phyloP scores from a whole-genome alignment of 78 protist genomes.

The Speleostelium caveatum region DNA sequence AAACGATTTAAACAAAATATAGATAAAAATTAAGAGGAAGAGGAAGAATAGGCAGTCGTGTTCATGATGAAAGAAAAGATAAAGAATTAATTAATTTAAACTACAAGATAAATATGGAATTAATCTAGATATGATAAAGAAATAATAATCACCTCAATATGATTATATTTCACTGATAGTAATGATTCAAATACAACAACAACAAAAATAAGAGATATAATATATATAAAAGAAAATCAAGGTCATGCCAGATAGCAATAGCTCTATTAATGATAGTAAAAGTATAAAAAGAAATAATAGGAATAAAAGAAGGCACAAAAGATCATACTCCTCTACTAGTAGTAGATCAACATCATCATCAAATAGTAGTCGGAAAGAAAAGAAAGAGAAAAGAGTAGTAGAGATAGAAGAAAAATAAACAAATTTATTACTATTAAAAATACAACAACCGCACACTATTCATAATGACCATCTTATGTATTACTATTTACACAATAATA shows the following conservation, averaged over 20 bases:
- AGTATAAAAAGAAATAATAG: not conserved
- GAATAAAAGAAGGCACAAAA: not conserved
- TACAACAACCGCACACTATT: not conserved
- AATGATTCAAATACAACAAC: not conserved
- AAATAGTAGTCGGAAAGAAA: not conserved
- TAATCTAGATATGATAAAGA: conserved; percentile 25
- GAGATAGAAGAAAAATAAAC: not conserved
- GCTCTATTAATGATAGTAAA: not conserved
- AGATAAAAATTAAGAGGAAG: conserved; percentile 72
- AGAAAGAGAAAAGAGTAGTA: not conserved
- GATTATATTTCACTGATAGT: conserved; percentile 1
- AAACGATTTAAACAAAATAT: conserved; percentile 18
- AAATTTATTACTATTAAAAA: too few relatives aligned
- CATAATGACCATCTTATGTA: too few relatives aligned
- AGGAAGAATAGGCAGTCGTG: conserved; percentile 73
- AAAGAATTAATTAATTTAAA: not conserved
- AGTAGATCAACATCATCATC: not conserved
- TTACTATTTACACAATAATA: not conserved
- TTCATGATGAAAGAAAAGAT: conserved; percentile 68
- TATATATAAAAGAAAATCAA: not conserved
- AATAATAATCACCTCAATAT: too few relatives aligned
- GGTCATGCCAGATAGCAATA: not conserved
- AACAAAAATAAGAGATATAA: not conserved
- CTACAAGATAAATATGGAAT: conserved; percentile 58
- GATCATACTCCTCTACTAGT: not conserved